Percentiles rank a stretch among this genome's conserved stretches.
Evolutionary conservation across 768 basidiomycete genomes (phyloP).

Genomic region (Ramaria rubella): DNA sequence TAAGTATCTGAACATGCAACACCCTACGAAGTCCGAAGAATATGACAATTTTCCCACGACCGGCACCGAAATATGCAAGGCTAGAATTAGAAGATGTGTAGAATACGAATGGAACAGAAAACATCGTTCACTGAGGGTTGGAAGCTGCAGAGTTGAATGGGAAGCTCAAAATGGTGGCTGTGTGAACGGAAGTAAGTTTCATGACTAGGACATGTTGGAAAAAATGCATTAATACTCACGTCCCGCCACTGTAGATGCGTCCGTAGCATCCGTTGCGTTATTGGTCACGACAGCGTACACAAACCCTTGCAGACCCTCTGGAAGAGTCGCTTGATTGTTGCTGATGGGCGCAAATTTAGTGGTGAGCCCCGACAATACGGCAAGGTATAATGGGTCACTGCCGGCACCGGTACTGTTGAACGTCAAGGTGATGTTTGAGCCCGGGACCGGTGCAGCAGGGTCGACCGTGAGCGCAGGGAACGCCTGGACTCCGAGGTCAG

Average conservation of each 20-base stretch:
- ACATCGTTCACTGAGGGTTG: too few species aligned
- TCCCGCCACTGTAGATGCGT: constrained; percentile 51
- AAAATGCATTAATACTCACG: too few species aligned
- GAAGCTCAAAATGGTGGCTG: background rate
- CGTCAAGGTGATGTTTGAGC: constrained; percentile 24
- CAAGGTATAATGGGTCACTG: constrained; percentile 27
- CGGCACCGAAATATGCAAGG: too few species aligned
- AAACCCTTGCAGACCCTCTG: constrained; percentile 45
- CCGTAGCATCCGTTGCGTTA: constrained; percentile 32
- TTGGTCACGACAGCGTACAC: constrained; percentile 40
- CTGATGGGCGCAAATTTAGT: constrained; percentile 35
- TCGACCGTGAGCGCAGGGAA: constrained; percentile 38
- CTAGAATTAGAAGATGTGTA: too few species aligned
- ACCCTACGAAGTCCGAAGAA: too few species aligned
- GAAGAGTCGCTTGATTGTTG: constrained; percentile 33
- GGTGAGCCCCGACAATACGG: constrained; percentile 44
- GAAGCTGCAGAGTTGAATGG: background rate
- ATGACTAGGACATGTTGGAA: too few species aligned
- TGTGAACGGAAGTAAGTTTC: too few species aligned
- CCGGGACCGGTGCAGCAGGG: constrained; percentile 26
- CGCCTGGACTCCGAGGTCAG: constrained; percentile 37
- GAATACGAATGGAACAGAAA: too few species aligned
- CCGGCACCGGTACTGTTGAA: constrained; percentile 14
- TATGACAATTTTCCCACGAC: too few species aligned
- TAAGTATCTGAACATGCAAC: too few species aligned